Percentiles rank a stretch among this genome's conserved stretches.
Evolutionary conservation across 352 stramenopile genomes (phyloP).

Genomic region (Pythium vanterpoolii): DNA sequence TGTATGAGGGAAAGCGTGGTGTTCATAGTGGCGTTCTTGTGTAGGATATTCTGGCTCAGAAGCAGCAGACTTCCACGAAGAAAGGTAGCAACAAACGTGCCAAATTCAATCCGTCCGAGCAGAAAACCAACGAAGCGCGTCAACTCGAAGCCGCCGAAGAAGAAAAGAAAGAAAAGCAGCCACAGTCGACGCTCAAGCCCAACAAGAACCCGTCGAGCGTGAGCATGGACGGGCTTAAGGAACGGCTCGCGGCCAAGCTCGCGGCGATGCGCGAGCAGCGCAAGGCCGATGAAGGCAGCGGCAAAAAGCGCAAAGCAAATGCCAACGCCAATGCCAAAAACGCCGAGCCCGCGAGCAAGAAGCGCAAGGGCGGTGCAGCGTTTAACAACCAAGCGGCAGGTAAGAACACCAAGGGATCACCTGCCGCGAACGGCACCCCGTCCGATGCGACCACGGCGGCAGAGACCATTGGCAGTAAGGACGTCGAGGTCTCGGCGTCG

Average conservation of each 20-base stretch:
- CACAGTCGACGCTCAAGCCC: slow-evolving; percentile 29
- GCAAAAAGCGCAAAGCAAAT: slow-evolving; percentile 48
- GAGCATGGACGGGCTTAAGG: slow-evolving; percentile 59
- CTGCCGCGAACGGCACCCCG: slow-evolving; percentile 16
- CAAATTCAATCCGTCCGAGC: slow-evolving; percentile 62
- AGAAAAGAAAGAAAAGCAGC: slow-evolving; percentile 49
- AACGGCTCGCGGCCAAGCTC: slow-evolving; percentile 66
- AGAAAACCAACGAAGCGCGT: slow-evolving; percentile 62
- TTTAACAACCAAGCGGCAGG: slow-evolving; percentile 33
- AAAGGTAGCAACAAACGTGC: slow-evolving; percentile 70
- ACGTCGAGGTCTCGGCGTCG: slow-evolving; percentile 24
- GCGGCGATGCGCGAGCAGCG: slow-evolving; percentile 70
- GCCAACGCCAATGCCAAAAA: slow-evolving; percentile 16
- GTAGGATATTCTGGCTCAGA: slow-evolving; percentile 53
- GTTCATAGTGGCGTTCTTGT: not conserved
- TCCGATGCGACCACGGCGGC: slow-evolving; percentile 16
- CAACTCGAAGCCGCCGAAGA: slow-evolving; percentile 45
- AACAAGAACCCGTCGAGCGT: slow-evolving; percentile 37
- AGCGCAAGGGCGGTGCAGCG: slow-evolving; percentile 42
- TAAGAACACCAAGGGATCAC: slow-evolving; percentile 30
- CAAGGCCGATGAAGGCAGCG: slow-evolving; percentile 57
- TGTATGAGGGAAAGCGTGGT: not conserved
- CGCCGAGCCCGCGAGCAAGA: slow-evolving; percentile 45
- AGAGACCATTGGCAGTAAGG: not conserved
- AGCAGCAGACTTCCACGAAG: slow-evolving; percentile 52